These are phyloP conservation scores for Prunus yedoensis DNA, from an alignment of 331 rosid species.

Conservation along the genomic window DNA sequence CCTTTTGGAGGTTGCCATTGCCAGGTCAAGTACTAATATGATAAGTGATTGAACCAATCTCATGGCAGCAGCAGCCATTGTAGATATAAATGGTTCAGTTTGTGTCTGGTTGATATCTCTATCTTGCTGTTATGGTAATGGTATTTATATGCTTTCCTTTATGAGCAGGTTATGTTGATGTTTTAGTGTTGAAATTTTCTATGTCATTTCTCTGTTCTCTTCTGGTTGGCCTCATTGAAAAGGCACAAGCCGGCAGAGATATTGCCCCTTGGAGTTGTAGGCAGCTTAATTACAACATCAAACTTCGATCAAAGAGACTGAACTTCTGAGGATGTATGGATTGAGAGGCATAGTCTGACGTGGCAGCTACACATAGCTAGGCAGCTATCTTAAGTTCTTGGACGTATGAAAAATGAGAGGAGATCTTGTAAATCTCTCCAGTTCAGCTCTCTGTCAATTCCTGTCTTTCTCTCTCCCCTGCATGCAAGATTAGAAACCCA, in stretches of 20 bases:
- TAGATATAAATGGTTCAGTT: not conserved
- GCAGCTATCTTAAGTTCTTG: not conserved
- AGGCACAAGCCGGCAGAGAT: not conserved
- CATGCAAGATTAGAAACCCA: not conserved
- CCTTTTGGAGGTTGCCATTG: too few species aligned
- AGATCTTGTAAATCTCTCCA: not conserved
- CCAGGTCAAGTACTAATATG: too few species aligned
- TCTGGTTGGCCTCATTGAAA: not conserved
- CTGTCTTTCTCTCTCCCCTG: not conserved
- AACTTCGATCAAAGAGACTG: not conserved
- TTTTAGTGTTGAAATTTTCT: not conserved
- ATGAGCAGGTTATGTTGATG: not conserved
- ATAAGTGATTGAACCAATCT: not conserved
- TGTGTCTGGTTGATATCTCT: not conserved
- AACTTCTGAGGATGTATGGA: not conserved
- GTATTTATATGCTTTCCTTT: not conserved
- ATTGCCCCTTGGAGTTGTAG: not conserved
- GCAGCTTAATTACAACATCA: not conserved
- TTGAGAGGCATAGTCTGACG: not conserved
- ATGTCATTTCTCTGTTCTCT: not conserved
- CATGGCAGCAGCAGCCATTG: not conserved
- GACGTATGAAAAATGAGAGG: not conserved
- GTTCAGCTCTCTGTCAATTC: not conserved
- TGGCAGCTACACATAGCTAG: too few species aligned
- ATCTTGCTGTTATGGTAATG: not conserved